Evolutionary conservation across 1,284 basidiomycete genomes (phyloP).

Genomic region (Leccinum pseudoinsigne): DNA sequence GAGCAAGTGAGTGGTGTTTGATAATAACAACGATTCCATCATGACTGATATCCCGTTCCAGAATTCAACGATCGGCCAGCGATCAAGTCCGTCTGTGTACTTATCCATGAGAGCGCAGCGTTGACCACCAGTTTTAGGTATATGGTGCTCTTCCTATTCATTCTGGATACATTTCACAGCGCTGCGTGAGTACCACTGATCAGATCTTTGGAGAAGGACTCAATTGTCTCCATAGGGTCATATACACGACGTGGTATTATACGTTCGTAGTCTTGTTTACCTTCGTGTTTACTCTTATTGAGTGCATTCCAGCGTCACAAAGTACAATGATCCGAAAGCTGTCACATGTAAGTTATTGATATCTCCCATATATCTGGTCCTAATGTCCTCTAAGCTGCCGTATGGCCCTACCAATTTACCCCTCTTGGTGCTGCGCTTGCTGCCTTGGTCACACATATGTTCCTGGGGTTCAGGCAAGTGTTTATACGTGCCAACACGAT

Average conservation of each 20-base stretch:
- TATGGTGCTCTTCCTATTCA: slow-evolving; percentile 1
- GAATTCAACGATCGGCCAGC: background rate
- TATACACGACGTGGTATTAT: slow-evolving; percentile 1
- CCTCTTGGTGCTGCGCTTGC: slow-evolving; percentile 3
- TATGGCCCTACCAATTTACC: slow-evolving; percentile 1
- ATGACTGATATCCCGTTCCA: background rate
- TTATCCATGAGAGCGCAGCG: background rate
- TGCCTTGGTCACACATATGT: slow-evolving; percentile 2
- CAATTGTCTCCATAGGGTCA: background rate
- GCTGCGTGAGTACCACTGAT: background rate
- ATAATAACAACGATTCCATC: background rate
- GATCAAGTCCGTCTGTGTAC: background rate
- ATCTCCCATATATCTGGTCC: background rate
- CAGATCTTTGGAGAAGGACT: background rate
- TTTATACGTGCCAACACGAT: background rate
- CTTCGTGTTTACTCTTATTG: background rate
- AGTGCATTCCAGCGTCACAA: background rate
- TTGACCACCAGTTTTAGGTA: background rate
- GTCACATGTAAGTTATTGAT: background rate
- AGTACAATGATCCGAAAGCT: background rate
- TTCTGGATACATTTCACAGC: slow-evolving; percentile 1
- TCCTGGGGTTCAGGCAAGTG: slow-evolving; percentile 2
- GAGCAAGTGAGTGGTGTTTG: background rate
- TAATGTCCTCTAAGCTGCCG: background rate
- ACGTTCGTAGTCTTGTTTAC: background rate